These are phyloP conservation scores for Neonectria ditissima DNA, from an alignment of 2,329 filamentous ascomycete genomes.

Conservation along the genomic window DNA sequence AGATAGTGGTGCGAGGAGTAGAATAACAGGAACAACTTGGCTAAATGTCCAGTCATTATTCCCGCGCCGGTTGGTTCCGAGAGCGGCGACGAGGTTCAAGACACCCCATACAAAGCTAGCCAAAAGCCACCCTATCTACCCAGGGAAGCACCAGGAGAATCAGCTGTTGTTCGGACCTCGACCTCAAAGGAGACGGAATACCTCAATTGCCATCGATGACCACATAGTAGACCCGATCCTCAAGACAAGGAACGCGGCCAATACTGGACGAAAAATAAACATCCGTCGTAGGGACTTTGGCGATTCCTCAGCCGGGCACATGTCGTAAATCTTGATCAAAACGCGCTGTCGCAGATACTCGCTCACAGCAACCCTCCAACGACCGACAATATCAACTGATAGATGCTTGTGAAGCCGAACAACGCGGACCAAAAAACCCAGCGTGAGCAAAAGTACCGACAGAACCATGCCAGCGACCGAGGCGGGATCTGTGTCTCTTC, in stretches of 20 bases:
- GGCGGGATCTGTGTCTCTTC: neutral
- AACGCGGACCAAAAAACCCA: neutral
- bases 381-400: neutral
- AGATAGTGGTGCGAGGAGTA: neutral
- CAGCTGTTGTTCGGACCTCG: neutral
- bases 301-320: neutral
- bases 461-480: neutral
- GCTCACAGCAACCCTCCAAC: neutral
- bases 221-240: neutral
- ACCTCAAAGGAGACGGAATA: neutral
- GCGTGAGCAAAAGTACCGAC: neutral
- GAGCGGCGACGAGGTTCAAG: neutral
- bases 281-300: neutral
- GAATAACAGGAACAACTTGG: neutral
- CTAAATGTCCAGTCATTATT: neutral
- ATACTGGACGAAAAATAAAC: neutral
- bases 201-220: neutral
- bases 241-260: neutral
- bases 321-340: neutral
- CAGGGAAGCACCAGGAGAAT: neutral
- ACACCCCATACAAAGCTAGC: neutral
- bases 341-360: neutral
- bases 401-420: neutral
- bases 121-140: neutral
- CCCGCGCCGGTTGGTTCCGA: neutral